Evolutionary conservation across 2,329 filamentous ascomycete genomes (phyloP).

Genomic region (Hortaea werneckii): DNA sequence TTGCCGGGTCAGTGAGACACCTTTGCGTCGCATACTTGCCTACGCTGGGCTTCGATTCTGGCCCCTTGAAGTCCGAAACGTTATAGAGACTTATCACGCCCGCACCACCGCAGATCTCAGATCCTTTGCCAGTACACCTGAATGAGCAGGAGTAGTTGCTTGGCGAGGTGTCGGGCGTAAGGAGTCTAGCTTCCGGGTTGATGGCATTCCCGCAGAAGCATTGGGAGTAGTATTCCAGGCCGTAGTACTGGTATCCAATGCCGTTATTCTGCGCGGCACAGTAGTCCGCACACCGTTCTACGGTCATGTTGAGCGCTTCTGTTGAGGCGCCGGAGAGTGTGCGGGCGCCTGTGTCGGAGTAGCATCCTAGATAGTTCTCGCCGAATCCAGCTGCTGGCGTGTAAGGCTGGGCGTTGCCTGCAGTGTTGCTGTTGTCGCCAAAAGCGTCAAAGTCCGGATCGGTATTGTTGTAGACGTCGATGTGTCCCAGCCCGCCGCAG

Average conservation of each 20-base stretch:
- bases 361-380: conserved; percentile 23
- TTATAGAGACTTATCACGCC: conserved; percentile 20
- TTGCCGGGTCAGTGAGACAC: conserved; percentile 17
- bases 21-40: conserved; percentile 16
- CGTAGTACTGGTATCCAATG: conserved; percentile 21
- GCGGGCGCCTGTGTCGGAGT: conserved; percentile 15
- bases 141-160: conserved; percentile 17
- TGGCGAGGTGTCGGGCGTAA: conserved; percentile 9
- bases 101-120: conserved; percentile 22
- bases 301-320: conserved; percentile 15
- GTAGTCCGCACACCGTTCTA: conserved; percentile 19
- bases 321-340: conserved; percentile 12
- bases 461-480: conserved; percentile 26
- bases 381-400: conserved; percentile 12
- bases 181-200: conserved; percentile 2
- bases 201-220: conserved; percentile 23
- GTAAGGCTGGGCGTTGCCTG: conserved; percentile 11
- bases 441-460: conserved; percentile 15
- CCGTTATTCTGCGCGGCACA: conserved; percentile 9
- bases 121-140: conserved; percentile 15
- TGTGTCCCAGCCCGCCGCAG: conserved; percentile 23
- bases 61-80: conserved; percentile 10
- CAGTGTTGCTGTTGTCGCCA: conserved; percentile 12
- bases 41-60: conserved; percentile 9
- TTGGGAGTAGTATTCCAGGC: conserved; percentile 22